phyloP scores from a whole-genome alignment of 2,329 filamentous ascomycete species.

The Stagonosporopsis vannaccii region DNA sequence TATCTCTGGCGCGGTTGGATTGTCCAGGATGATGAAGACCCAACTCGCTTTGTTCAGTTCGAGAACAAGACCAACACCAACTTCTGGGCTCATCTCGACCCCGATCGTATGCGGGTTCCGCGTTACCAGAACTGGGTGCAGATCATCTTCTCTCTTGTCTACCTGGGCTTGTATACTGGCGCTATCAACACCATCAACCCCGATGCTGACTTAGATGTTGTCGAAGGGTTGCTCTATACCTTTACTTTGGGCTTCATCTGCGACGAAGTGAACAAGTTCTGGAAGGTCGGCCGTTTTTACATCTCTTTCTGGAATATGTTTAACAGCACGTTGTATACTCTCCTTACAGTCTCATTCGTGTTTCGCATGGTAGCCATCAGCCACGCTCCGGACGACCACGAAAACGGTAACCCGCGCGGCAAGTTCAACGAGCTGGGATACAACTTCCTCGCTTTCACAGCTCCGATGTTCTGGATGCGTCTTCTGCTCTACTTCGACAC shows the following conservation, averaged over 20 bases:
- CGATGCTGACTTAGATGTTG: slow-evolving; percentile 79
- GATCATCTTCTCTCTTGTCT: slow-evolving; percentile 82
- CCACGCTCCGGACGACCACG: slow-evolving; percentile 50
- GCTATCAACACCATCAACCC: slow-evolving; percentile 95
- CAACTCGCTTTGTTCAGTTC: slow-evolving; percentile 89
- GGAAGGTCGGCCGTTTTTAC: slow-evolving; percentile 91
- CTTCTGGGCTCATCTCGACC: slow-evolving; percentile 86
- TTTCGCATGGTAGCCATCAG: slow-evolving; percentile 79
- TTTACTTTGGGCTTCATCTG: slow-evolving; percentile 92
- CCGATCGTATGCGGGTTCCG: slow-evolving; percentile 91
- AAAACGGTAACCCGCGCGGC: slow-evolving; percentile 54
- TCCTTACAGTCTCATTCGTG: slow-evolving; percentile 80
- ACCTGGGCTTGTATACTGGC: slow-evolving; percentile 82
- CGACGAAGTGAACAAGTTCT: slow-evolving; percentile 87
- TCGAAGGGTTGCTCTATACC: slow-evolving; percentile 84
- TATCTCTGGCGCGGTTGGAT: slow-evolving; percentile 97
- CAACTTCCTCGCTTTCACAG: slow-evolving; percentile 90
- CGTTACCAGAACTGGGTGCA: slow-evolving; percentile 92
- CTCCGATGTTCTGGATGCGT: slow-evolving; percentile 96
- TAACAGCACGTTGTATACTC: slow-evolving; percentile 80
- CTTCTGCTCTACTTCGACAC: slow-evolving; percentile 92
- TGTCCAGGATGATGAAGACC: slow-evolving; percentile 92
- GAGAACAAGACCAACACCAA: slow-evolving; percentile 78
- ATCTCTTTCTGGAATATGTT: slow-evolving; percentile 98
- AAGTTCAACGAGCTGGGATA: slow-evolving; percentile 84